Percentiles rank a stretch among this genome's conserved stretches.
Evolutionary conservation across 371 early-diverging fungal genomes (phyloP).

Genomic region (Mucor indicus): DNA sequence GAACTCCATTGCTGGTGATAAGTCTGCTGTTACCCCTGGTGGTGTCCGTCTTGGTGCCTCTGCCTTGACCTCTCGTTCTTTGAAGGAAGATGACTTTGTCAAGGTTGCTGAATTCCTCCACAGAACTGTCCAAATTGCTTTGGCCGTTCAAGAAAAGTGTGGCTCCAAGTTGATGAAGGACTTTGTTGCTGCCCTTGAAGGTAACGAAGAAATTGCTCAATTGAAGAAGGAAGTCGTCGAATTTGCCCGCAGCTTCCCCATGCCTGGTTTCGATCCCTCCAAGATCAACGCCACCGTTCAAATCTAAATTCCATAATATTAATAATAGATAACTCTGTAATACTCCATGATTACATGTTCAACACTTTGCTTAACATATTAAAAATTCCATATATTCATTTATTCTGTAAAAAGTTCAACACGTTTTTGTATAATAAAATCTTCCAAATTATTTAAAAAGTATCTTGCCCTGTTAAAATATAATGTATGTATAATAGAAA

Average conservation of each 20-base stretch:
- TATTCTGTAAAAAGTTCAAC: conserved; percentile 30
- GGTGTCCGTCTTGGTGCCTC: conserved; percentile 90
- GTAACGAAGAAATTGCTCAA: conserved; percentile 65
- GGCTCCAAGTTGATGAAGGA: conserved; percentile 95
- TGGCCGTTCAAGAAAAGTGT: conserved; percentile 69
- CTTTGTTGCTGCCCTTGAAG: conserved; percentile 72
- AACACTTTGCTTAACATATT: too few species aligned
- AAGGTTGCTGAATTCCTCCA: conserved; percentile 84
- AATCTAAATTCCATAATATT: conserved; percentile 39
- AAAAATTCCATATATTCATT: background rate
- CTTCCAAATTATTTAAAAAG: too few species aligned
- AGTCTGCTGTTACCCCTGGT: conserved; percentile 87
- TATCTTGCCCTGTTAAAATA: conserved; percentile 2
- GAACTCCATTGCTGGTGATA: conserved; percentile 92
- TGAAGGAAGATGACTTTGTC: conserved; percentile 85
- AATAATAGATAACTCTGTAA: too few species aligned
- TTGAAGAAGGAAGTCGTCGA: conserved; percentile 88
- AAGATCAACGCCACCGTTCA: conserved; percentile 45
- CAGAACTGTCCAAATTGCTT: conserved; percentile 91
- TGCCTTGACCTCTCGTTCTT: conserved; percentile 88
- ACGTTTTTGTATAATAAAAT: conserved; percentile 27
- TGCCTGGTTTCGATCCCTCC: conserved; percentile 75
- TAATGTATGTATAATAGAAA: conserved; percentile 3
- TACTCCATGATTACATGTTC: too few species aligned
- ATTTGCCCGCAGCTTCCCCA: conserved; percentile 88